Percentiles rank a stretch among this genome's conserved stretches.
Conservation (phyloP, 108 stramenopile species). For the Pseudonitzschia pungens region DNA sequence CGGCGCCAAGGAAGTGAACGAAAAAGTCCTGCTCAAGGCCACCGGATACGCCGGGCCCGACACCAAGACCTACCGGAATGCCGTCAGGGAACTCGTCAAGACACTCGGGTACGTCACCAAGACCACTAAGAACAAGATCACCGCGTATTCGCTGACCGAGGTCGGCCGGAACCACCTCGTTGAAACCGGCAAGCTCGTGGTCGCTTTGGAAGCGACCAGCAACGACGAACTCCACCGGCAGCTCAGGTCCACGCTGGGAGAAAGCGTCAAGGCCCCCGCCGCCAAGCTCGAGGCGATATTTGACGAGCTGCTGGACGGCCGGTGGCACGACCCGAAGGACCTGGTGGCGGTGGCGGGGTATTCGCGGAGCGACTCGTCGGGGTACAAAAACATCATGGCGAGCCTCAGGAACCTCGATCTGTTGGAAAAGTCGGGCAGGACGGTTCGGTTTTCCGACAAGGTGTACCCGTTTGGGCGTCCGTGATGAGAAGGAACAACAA, state of each 20-base stretch:
- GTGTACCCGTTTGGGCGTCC: not conserved
- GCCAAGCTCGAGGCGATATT: not conserved
- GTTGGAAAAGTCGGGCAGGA: not conserved
- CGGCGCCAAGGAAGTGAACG: not conserved
- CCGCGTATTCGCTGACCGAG: not conserved
- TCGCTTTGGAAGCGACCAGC: not conserved
- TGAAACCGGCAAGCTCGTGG: not conserved
- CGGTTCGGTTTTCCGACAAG: constrained; percentile 6
- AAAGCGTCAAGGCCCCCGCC: constrained; percentile 5
- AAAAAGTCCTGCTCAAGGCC: constrained; percentile 2
- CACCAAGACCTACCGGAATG: constrained; percentile 13
- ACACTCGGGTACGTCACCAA: constrained; percentile 1
- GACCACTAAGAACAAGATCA: not conserved
- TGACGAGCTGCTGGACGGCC: not conserved
- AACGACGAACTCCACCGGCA: constrained; percentile 7
- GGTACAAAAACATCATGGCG: constrained; percentile 3
- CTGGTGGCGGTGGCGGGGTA: not conserved
- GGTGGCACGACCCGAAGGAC: not conserved
- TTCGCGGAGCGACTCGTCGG: not conserved
- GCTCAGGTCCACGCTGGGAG: not conserved
- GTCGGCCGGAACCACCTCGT: not conserved
- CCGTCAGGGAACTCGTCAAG: constrained; percentile 6
- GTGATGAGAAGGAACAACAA: not conserved
- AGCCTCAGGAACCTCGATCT: not conserved
- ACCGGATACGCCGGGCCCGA: constrained; percentile 8